Percentiles rank a stretch among this genome's conserved stretches.
These are phyloP conservation scores for Plantago lanceolata DNA, from an alignment of 305 asterid genomes.

Conservation along the genomic window DNA sequence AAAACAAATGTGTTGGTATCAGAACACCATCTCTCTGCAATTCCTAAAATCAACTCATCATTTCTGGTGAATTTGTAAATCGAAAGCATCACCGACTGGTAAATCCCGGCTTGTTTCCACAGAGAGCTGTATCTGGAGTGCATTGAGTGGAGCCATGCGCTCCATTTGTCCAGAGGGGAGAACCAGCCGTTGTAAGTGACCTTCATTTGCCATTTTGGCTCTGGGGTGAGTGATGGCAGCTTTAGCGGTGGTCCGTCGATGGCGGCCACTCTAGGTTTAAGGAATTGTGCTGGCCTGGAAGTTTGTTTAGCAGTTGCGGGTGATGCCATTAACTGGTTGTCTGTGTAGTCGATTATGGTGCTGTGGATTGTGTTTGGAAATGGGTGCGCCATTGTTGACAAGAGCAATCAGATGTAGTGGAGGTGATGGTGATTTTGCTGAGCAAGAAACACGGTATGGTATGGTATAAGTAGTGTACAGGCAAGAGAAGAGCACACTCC, in stretches of 20 bases:
- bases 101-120: neutral
- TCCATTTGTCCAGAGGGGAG: neutral
- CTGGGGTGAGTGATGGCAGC: neutral
- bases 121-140: neutral
- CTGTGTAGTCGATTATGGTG: neutral
- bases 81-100: neutral
- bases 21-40: constrained; percentile 1
- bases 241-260: neutral
- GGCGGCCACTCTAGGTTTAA: neutral
- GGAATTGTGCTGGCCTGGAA: neutral
- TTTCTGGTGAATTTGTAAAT: neutral
- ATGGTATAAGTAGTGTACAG: too few relatives aligned
- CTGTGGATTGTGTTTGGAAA: neutral
- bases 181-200: constrained; percentile 2
- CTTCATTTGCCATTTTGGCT: neutral
- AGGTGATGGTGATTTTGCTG: too few relatives aligned
- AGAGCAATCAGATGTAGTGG: too few relatives aligned
- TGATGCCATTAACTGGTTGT: neutral
- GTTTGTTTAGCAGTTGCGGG: neutral
- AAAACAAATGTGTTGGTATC: constrained; percentile 1
- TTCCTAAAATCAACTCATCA: neutral
- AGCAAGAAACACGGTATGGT: too few relatives aligned
- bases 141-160: neutral
- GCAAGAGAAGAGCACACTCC: too few relatives aligned
- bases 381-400: neutral